Conservation (phyloP, 805 yeast genomes). For the Ogataea allantospora region DNA sequence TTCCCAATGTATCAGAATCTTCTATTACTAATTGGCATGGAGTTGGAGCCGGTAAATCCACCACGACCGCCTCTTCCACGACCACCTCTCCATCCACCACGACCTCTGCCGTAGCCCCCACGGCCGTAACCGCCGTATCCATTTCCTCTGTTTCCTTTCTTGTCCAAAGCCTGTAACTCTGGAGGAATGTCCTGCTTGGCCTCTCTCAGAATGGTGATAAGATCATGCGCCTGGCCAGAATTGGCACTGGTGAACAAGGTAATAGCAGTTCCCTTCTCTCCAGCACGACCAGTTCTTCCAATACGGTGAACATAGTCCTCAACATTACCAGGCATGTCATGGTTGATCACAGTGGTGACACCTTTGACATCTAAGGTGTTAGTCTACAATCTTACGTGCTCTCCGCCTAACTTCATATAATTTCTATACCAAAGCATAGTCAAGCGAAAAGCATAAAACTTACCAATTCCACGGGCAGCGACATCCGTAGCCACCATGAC, state of each 20-base stretch:
- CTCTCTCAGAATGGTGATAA: slow-evolving; percentile 87
- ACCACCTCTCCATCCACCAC: slow-evolving; percentile 45
- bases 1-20: slow-evolving; percentile 31
- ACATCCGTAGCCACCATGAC: slow-evolving; percentile 99
- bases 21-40: slow-evolving; percentile 46
- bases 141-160: slow-evolving; percentile 66
- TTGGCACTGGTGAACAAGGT: slow-evolving; percentile 90
- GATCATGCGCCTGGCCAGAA: slow-evolving; percentile 84
- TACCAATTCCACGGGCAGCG: slow-evolving; percentile 99
- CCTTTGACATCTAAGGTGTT: slow-evolving; percentile 86
- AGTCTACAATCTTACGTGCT: slow-evolving; percentile 17
- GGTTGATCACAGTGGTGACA: slow-evolving; percentile 88
- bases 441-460: slow-evolving; percentile 41
- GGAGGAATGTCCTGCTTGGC: slow-evolving; percentile 91
- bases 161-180: slow-evolving; percentile 71
- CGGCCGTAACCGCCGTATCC: slow-evolving; percentile 58
- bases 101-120: slow-evolving; percentile 47
- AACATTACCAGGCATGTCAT: slow-evolving; percentile 96
- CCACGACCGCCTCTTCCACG: slow-evolving; percentile 35
- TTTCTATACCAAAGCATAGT: slow-evolving; percentile 12
- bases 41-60: slow-evolving; percentile 43
- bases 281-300: slow-evolving; percentile 99
- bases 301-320: slow-evolving; percentile 99
- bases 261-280: slow-evolving; percentile 91
- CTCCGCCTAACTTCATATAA: slow-evolving; percentile 10